phyloP scores from a whole-genome alignment of 495 filamentous ascomycete genomes.

The Xylaria grammica region DNA sequence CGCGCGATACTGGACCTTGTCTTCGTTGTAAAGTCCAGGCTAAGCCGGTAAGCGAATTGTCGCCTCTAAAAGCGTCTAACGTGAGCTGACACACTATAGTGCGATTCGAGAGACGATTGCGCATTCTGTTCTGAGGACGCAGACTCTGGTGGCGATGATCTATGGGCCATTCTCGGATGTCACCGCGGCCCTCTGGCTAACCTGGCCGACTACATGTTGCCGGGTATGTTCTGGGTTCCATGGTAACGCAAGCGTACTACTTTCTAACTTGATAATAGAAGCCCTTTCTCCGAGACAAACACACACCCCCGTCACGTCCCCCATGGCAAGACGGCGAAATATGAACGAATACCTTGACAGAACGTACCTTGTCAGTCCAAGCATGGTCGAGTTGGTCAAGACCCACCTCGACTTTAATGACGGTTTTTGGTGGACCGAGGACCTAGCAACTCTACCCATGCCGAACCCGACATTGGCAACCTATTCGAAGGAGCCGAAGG shows the following conservation, averaged over 20 bases:
- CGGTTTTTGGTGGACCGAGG: slow-evolving; percentile 59
- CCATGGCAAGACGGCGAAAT: slow-evolving; percentile 52
- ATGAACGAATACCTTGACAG: slow-evolving; percentile 57
- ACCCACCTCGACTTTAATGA: slow-evolving; percentile 53
- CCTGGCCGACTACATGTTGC: slow-evolving; percentile 52
- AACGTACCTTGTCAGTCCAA: slow-evolving; percentile 44
- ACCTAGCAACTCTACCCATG: slow-evolving; percentile 50
- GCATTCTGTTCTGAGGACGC: slow-evolving; percentile 44
- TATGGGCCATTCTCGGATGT: slow-evolving; percentile 54
- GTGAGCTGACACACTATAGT: slow-evolving; percentile 33
- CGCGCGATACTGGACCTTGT: slow-evolving; percentile 50
- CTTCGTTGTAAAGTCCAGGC: slow-evolving; percentile 50
- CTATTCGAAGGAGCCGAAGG: slow-evolving; percentile 46
- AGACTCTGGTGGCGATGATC: slow-evolving; percentile 42
- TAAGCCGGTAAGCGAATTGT: slow-evolving; percentile 40
- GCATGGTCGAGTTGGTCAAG: slow-evolving; percentile 47
- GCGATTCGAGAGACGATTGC: slow-evolving; percentile 54
- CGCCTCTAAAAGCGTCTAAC: background rate
- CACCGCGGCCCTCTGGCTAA: slow-evolving; percentile 48
- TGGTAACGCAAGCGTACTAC: background rate
- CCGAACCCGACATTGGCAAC: slow-evolving; percentile 47
- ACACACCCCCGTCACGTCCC: slow-evolving; percentile 56
- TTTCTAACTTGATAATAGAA: slow-evolving; percentile 34
- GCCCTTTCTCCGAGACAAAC: slow-evolving; percentile 50
- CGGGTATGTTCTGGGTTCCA: slow-evolving; percentile 37